These are phyloP conservation scores for Neopestalotiopsis sp. DNA, from an alignment of 2,329 filamentous ascomycete genomes.

Conservation along the genomic window DNA sequence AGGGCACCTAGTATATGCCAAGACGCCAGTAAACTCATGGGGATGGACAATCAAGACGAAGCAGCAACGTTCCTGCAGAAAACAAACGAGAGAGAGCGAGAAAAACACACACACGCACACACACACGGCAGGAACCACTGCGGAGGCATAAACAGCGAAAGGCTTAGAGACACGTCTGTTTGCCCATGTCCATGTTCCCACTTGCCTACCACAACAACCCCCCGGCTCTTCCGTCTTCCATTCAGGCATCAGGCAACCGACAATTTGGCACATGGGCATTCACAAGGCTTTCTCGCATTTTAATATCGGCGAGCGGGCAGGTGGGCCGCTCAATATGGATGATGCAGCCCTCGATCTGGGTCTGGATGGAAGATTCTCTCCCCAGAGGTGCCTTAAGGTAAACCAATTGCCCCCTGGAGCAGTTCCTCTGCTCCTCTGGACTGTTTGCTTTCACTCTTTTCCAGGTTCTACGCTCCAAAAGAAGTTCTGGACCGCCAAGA, in stretches of 20 bases:
- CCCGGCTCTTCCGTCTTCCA: not conserved
- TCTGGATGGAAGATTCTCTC: not conserved
- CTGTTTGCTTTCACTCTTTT: conserved; percentile 9
- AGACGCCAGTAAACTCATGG: not conserved
- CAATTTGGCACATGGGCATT: conserved; percentile 13
- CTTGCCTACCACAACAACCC: not conserved
- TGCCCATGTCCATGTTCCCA: not conserved
- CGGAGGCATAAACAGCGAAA: conserved; percentile 1
- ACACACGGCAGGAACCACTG: not conserved
- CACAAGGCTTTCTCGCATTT: conserved; percentile 5
- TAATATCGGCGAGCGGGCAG: conserved; percentile 9
- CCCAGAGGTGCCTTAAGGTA: conserved; percentile 12
- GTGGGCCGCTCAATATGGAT: conserved; percentile 2
- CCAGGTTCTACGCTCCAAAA: conserved; percentile 3
- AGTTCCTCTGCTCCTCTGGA: conserved; percentile 2
- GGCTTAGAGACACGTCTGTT: not conserved
- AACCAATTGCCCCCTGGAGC: conserved; percentile 8
- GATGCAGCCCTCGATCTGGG: not conserved
- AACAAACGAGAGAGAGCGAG: not conserved
- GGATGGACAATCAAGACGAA: conserved; percentile 13
- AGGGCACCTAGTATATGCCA: not conserved
- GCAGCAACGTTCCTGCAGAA: conserved; percentile 17
- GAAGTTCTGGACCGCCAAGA: conserved; percentile 3
- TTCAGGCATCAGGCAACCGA: not conserved
- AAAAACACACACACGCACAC: too few relatives aligned